Evolutionary conservation across 768 basidiomycete species (phyloP), one percentile per base, ranked within the genome.

Genomic region (Rhodosporidiobolus odoratus): DNA sequence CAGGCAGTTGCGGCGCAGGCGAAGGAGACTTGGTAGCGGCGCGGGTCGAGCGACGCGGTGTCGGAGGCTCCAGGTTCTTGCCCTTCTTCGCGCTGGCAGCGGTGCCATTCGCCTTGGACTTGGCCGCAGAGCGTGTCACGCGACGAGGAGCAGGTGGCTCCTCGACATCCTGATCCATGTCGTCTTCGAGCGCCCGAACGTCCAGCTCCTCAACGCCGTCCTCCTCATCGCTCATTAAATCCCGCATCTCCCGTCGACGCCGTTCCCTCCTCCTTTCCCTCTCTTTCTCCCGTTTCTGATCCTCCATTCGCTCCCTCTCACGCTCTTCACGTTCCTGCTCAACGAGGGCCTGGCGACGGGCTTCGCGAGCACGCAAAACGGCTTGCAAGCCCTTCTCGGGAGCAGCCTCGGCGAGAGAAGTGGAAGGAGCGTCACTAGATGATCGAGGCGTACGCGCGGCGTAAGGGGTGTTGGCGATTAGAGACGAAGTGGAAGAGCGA

Each of bases 281-380:
- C 16, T 48, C 50, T 17, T 45, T 19, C 37, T 71, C 64, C 15
- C 69, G 69, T 17, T 57, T 47, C 37, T 41, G 45, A 54, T 71
- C 65, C 60, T 71, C 69, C n/a, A 2, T 17, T 15, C 47, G n/a
- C 38, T 71, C 69, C 23, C 69, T 52, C 40, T 71, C 69, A 21
- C 65, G 53, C 37, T 71, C 69, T 12, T 62, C 68, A 15, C 68
- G 61, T 35, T 73, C 72, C 30, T 66, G 65, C 40, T 73, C 65
- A 12, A 69, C 23, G 15, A 66, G 30, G 1, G 65, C 68, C 1
- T 58, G 41, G 19, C 71, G 63, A 21, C 73, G 68, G 15, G 67
- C 73, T 58, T 74, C 73, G 23, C 73, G 64, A 1, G 72, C 72
- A 23, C 66, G 62, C 7, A 69, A 57, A 19, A 69, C 68, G 7